Evolutionary conservation across 805 yeast genomes (phyloP).

Genomic region (Yarrowia hollandica): DNA sequence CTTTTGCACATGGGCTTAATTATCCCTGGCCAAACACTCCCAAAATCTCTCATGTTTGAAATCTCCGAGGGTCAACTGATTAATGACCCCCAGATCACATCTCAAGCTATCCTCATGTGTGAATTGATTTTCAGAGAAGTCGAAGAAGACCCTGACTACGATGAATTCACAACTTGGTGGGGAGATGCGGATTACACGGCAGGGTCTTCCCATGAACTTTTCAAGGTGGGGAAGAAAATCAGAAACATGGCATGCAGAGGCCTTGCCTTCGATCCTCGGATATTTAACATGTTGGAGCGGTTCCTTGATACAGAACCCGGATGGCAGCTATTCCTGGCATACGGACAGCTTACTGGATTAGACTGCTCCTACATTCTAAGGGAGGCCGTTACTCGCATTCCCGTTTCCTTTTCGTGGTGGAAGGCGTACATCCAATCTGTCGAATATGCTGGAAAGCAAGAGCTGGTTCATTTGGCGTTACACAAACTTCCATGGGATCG

Average conservation of each 20-base stretch:
- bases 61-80: neutral
- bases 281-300: constrained; percentile 3
- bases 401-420: constrained; percentile 6
- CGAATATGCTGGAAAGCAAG: neutral
- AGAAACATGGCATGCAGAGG: neutral
- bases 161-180: constrained; percentile 10
- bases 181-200: constrained; percentile 5
- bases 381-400: constrained; percentile 6
- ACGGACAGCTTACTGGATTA: constrained; percentile 1
- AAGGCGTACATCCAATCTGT: neutral
- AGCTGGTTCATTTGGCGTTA: neutral
- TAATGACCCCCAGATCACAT: neutral
- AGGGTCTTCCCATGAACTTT: neutral
- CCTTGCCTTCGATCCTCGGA: constrained; percentile 3
- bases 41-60: constrained; percentile 1
- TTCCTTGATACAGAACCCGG: constrained; percentile 8
- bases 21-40: neutral
- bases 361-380: constrained; percentile 6
- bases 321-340: constrained; percentile 7
- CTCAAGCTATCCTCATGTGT: constrained; percentile 1
- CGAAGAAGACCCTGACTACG: neutral
- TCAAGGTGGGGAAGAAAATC: neutral
- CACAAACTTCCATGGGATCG: constrained; percentile 6
- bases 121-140: constrained; percentile 16
- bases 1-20: neutral